Conservation (phyloP, 2,329 filamentous ascomycete species). For the Ciborinia camelliae region DNA sequence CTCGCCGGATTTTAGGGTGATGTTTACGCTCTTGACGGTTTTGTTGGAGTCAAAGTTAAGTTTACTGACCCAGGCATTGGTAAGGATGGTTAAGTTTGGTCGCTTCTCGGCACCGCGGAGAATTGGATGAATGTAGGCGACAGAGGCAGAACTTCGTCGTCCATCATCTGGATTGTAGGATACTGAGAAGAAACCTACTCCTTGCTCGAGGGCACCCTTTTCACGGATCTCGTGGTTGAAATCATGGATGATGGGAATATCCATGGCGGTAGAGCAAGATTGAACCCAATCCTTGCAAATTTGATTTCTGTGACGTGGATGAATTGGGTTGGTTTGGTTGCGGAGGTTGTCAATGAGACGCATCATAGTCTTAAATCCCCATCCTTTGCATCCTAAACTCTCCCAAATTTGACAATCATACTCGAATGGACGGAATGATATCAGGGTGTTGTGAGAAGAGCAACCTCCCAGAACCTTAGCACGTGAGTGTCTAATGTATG, state of each 20-base stretch:
- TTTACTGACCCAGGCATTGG: constrained; percentile 82
- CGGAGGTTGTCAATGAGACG: constrained; percentile 77
- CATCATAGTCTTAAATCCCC: constrained; percentile 83
- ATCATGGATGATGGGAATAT: constrained; percentile 77
- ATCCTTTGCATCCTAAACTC: constrained; percentile 74
- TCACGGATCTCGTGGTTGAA: constrained; percentile 81
- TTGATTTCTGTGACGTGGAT: constrained; percentile 81
- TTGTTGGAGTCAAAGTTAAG: constrained; percentile 65
- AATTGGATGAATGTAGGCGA: constrained; percentile 91
- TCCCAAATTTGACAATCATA: constrained; percentile 87
- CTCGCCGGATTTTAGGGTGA: constrained; percentile 56
- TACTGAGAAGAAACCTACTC: constrained; percentile 86
- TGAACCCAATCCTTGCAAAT: constrained; percentile 87
- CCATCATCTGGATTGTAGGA: constrained; percentile 89
- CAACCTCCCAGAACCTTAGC: constrained; percentile 91
- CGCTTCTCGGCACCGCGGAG: constrained; percentile 77
- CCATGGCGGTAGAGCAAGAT: constrained; percentile 72
- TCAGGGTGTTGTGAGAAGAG: constrained; percentile 90
- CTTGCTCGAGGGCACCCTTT: constrained; percentile 68
- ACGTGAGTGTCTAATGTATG: constrained; percentile 84
- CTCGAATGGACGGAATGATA: constrained; percentile 87
- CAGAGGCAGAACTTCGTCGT: constrained; percentile 77
- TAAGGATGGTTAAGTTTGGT: constrained; percentile 80
- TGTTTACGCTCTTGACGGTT: constrained; percentile 68
- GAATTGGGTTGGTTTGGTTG: constrained; percentile 87